A percentile compares a stretch with the other conserved stretches of the same genome.
Conservation (phyloP, 306 rosid species). For the Urtica urens region DNA sequence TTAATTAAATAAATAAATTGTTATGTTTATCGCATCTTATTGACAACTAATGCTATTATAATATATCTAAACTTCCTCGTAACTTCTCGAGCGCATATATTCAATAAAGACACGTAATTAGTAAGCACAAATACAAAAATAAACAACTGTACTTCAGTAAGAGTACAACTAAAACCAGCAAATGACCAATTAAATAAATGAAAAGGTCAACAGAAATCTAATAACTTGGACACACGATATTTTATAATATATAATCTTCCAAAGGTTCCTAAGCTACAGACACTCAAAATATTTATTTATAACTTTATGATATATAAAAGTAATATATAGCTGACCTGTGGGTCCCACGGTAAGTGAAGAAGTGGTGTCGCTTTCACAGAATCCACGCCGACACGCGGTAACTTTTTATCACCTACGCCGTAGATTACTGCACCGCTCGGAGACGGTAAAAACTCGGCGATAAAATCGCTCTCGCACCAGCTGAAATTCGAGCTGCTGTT, state of each 20-base stretch:
- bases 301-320: not conserved
- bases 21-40: too few species aligned
- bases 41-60: not conserved
- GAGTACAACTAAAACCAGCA: too few species aligned
- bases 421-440: conserved; percentile 29
- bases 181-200: too few species aligned
- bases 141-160: too few species aligned
- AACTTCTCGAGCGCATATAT: conserved; percentile 14
- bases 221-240: conserved; percentile 18
- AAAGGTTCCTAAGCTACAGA: conserved; percentile 6
- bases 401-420: conserved; percentile 12
- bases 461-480: conserved; percentile 76
- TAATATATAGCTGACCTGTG: conserved; percentile 37
- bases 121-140: too few species aligned
- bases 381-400: conserved; percentile 42
- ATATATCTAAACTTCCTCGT: conserved; percentile 9
- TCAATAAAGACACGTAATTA: too few species aligned
- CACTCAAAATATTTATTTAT: conserved; percentile 3
- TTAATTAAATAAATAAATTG: too few species aligned
- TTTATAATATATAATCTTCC: not conserved
- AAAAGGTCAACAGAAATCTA: conserved; percentile 3
- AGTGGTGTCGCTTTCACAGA: conserved; percentile 14
- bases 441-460: conserved; percentile 26
- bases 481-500: conserved; percentile 34
- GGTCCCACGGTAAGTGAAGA: conserved; percentile 11